Evolutionary conservation across 257 asterid species (phyloP).

Genomic region (Gynochthodes officinalis): DNA sequence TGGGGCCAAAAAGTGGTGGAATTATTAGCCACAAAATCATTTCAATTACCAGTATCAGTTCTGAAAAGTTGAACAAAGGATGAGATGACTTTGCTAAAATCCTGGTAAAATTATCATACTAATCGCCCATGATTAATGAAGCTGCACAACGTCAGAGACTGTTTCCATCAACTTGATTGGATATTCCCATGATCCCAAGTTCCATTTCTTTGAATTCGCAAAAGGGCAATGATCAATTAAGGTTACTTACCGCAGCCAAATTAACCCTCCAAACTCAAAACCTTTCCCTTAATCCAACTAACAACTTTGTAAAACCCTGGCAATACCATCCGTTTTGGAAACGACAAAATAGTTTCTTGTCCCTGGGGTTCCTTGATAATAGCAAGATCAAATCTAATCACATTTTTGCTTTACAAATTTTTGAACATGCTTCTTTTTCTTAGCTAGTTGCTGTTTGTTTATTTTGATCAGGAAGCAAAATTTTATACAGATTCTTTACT

Average conservation of each 20-base stretch:
- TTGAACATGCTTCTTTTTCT: too few species aligned
- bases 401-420: too few species aligned
- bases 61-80: background rate
- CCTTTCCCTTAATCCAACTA: background rate
- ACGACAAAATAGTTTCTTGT: too few species aligned
- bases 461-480: too few species aligned
- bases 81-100: background rate
- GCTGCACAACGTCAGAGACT: background rate
- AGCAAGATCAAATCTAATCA: too few species aligned
- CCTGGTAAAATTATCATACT: background rate
- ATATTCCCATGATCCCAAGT: background rate
- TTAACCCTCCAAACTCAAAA: background rate
- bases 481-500: too few species aligned
- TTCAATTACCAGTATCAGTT: background rate
- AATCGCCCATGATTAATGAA: background rate
- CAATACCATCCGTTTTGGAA: too few species aligned
- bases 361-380: too few species aligned
- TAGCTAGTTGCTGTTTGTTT: too few species aligned
- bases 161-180: slow-evolving; percentile 4
- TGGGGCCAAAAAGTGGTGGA: slow-evolving; percentile 1
- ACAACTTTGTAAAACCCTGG: too few species aligned
- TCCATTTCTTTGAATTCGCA: background rate
- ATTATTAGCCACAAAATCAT: slow-evolving; percentile 3
- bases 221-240: background rate
- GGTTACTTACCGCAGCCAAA: background rate